These are phyloP conservation scores for Euphrasia arctica DNA, from an alignment of 305 asterid genomes.

Conservation along the genomic window DNA sequence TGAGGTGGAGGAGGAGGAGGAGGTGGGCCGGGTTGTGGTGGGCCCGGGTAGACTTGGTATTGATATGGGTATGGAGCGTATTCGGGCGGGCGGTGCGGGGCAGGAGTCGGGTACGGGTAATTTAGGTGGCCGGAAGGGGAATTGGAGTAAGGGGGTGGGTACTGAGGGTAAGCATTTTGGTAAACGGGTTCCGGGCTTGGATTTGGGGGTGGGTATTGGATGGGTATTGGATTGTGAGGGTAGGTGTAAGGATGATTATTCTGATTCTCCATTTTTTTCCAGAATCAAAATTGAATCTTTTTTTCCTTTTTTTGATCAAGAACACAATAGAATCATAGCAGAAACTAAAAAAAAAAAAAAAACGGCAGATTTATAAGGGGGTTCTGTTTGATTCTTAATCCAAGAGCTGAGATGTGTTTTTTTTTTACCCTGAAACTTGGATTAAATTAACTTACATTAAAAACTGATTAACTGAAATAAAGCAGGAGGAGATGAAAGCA, in stretches of 20 bases:
- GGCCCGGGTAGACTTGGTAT: conserved; percentile 43
- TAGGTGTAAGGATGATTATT: no score
- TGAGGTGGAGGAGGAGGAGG: conserved; percentile 45
- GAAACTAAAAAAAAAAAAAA: conserved; percentile 17
- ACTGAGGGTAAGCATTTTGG: not conserved
- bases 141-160: conserved; percentile 33
- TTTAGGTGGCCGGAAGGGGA: conserved; percentile 34
- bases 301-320: conserved; percentile 11
- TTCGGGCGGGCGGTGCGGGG: conserved; percentile 39
- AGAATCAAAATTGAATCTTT: no score
- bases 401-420: conserved; percentile 9
- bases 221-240: not conserved
- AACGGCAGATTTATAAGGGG: conserved; percentile 21
- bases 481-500: not conserved
- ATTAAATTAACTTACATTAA: not conserved
- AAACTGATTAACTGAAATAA: not conserved
- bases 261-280: not conserved
- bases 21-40: conserved; percentile 32
- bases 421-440: not conserved
- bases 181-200: not conserved
- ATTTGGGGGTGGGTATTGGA: no score
- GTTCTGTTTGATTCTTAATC: not conserved
- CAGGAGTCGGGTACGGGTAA: conserved; percentile 39
- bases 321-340: conserved; percentile 25
- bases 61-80: conserved; percentile 46